These are phyloP conservation scores for Aureobasidium sp. DNA, from an alignment of 2,329 filamentous ascomycete species.

Conservation along the genomic window DNA sequence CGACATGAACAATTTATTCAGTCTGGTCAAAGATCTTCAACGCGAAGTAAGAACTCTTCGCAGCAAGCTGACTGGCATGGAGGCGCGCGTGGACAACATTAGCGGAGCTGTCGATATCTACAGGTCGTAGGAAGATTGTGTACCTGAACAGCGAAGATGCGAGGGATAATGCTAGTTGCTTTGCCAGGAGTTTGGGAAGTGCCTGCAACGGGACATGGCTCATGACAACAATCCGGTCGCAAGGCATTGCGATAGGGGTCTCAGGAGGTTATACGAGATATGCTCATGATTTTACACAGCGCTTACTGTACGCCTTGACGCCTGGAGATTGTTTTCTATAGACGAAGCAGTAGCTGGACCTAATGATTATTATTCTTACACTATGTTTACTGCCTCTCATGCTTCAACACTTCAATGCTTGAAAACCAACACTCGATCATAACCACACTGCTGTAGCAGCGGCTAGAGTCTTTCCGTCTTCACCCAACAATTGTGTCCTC, in stretches of 20 bases:
- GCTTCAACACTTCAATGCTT: neutral
- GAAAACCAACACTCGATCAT: neutral
- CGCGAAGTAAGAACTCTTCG: conserved; percentile 5
- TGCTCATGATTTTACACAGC: neutral
- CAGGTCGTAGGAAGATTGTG: neutral
- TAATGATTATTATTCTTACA: neutral
- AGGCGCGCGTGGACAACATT: neutral
- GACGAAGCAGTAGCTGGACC: neutral
- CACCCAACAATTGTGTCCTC: conserved; percentile 24
- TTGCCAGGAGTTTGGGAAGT: neutral
- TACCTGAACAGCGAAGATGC: neutral
- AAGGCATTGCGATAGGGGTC: neutral
- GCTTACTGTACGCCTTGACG: neutral
- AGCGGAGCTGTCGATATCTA: conserved; percentile 11
- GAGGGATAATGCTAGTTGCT: neutral
- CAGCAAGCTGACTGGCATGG: conserved; percentile 5
- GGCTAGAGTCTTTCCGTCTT: conserved; percentile 23
- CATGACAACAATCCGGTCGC: neutral
- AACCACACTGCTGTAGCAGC: conserved; percentile 30
- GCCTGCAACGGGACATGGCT: neutral
- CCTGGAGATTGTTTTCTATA: neutral
- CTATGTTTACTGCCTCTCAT: too few relatives aligned
- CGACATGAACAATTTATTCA: neutral
- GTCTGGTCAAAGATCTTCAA: neutral
- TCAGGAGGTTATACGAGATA: neutral